Conservation (phyloP, 2,329 filamentous ascomycete species). For the Fusarium pininemorale region DNA sequence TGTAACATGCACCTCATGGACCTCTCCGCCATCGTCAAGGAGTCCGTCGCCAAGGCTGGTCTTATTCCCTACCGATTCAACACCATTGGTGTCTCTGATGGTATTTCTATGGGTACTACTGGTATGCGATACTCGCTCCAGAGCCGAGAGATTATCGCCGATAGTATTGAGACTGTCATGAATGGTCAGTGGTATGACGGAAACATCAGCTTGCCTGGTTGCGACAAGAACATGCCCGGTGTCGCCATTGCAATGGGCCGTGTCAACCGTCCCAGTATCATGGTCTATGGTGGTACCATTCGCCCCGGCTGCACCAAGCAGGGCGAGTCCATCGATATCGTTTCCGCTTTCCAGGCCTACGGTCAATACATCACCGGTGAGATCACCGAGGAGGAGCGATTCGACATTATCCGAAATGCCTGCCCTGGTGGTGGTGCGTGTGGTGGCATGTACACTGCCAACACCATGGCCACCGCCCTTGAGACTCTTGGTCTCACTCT, state of each 20-base stretch:
- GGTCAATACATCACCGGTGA: conserved; percentile 93
- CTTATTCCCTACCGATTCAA: conserved; percentile 98
- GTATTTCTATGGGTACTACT: conserved; percentile 96
- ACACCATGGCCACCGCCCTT: conserved; percentile 91
- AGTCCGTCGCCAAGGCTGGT: conserved; percentile 73
- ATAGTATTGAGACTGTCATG: conserved; percentile 99
- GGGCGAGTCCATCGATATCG: conserved; percentile 86
- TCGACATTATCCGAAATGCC: conserved; percentile 92
- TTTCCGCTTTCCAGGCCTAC: conserved; percentile 97
- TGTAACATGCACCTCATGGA: conserved; percentile 99
- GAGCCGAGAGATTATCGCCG: conserved; percentile 94
- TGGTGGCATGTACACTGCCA: conserved; percentile 91
- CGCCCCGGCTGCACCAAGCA: conserved; percentile 84
- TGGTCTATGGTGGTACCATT: conserved; percentile 98
- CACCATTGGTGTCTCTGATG: conserved; percentile 97
- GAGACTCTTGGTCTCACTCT: conserved; percentile 90
- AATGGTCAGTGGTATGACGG: conserved; percentile 98
- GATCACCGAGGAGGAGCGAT: conserved; percentile 89
- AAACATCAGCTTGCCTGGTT: conserved; percentile 95
- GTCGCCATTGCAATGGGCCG: conserved; percentile 93
- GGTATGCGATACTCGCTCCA: conserved; percentile 97
- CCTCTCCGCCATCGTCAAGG: conserved; percentile 78
- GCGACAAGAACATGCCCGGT: conserved; percentile 99
- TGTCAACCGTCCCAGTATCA: conserved; percentile 91
- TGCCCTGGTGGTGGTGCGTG: conserved; percentile 75